Percentiles rank a stretch among this genome's conserved stretches.
Evolutionary conservation across 495 filamentous ascomycete genomes (phyloP).

Genomic region (Jackrogersella minutella): DNA sequence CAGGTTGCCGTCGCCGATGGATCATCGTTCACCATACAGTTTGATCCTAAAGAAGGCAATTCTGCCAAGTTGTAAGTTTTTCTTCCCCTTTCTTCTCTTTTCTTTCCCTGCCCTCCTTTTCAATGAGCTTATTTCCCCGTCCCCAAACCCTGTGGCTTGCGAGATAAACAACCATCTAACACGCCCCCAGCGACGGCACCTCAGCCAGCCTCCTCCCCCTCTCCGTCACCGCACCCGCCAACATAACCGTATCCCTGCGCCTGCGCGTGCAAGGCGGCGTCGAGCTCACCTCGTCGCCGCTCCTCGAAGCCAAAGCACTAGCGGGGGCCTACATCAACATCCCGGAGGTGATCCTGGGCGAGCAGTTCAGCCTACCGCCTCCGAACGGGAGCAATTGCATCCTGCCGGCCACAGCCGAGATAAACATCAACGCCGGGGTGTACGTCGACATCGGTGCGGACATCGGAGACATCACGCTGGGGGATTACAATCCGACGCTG

Average conservation of each 20-base stretch:
- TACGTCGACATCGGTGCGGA: constrained; percentile 44
- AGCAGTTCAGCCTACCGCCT: constrained; percentile 18
- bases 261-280: constrained; percentile 39
- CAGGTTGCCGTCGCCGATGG: constrained; percentile 45
- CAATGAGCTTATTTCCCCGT: neutral
- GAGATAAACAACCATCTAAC: too few relatives aligned
- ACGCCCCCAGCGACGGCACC: constrained; percentile 32
- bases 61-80: constrained; percentile 41
- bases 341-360: constrained; percentile 38
- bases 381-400: constrained; percentile 28
- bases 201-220: constrained; percentile 43
- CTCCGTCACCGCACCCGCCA: constrained; percentile 28
- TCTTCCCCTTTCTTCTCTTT: neutral
- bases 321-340: constrained; percentile 41
- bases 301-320: constrained; percentile 42
- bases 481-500: constrained; percentile 34
- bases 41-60: constrained; percentile 28
- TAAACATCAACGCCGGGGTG: constrained; percentile 43
- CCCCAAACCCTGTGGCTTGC: too few relatives aligned
- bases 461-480: constrained; percentile 25
- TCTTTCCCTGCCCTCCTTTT: neutral
- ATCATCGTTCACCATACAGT: constrained; percentile 39
- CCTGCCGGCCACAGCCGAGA: constrained; percentile 41
- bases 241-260: constrained; percentile 43
- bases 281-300: constrained; percentile 18